Percentiles rank a stretch among this genome's conserved stretches.
Conservation (phyloP, 2,329 filamentous ascomycete genomes). For the Phaeosphaeria sp. region DNA sequence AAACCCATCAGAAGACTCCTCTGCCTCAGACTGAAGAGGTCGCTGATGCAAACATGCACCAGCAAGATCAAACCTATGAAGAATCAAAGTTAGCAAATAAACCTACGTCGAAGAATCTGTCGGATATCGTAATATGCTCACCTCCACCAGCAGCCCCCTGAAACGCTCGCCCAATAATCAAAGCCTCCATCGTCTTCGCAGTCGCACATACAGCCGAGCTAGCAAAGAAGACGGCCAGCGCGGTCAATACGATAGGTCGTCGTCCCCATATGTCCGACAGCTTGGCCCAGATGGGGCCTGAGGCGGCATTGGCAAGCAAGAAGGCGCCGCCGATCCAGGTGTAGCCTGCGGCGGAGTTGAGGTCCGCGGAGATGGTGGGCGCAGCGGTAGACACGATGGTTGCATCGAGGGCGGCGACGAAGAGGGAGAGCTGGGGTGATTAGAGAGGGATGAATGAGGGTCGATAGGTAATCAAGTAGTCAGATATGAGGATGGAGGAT, state of each 20-base stretch:
- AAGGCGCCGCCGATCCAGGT: conserved; percentile 81
- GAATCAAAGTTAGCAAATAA: no score
- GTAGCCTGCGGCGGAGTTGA: conserved; percentile 73
- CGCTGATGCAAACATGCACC: conserved; percentile 68
- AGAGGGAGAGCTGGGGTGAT: conserved; percentile 50
- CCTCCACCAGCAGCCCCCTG: conserved; percentile 71
- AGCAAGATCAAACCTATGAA: conserved; percentile 58
- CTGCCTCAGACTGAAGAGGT: conserved; percentile 66
- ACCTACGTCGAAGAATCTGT: background rate
- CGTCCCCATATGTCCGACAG: conserved; percentile 65
- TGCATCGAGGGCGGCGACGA: conserved; percentile 53
- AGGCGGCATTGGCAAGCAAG: conserved; percentile 71
- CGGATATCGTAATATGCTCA: background rate
- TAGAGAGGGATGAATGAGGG: background rate
- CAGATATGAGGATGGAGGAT: background rate
- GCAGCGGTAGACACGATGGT: conserved; percentile 72
- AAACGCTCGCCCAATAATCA: conserved; percentile 66
- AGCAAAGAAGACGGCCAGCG: conserved; percentile 65
- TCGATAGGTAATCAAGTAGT: background rate
- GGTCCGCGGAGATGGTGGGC: conserved; percentile 68
- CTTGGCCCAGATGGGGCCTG: conserved; percentile 74
- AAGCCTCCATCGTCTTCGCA: conserved; percentile 63
- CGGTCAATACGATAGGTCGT: conserved; percentile 60
- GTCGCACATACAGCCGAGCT: conserved; percentile 66
- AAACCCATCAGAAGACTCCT: conserved; percentile 60